These are phyloP conservation scores for Saprolegnia diclina DNA, from an alignment of 352 stramenopile species.

Conservation along the genomic window DNA sequence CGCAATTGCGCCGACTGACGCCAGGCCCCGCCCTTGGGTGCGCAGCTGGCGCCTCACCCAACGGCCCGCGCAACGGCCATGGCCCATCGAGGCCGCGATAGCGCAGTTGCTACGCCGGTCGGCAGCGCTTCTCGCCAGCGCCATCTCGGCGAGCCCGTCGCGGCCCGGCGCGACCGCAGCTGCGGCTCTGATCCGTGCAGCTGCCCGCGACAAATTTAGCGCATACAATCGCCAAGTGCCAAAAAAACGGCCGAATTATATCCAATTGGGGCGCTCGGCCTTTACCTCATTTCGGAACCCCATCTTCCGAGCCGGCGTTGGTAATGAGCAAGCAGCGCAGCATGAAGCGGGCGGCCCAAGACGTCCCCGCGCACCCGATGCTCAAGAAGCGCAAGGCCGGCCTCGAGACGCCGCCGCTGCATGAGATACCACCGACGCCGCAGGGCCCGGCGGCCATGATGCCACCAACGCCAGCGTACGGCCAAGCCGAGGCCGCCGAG, in stretches of 20 bases:
- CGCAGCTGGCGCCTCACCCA: too few relatives aligned
- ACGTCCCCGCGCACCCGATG: not conserved
- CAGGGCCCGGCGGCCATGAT: conserved; percentile 69
- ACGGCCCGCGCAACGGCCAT: too few relatives aligned
- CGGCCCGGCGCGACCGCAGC: too few relatives aligned
- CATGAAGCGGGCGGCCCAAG: conserved; percentile 4
- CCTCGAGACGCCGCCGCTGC: not conserved
- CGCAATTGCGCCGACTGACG: too few relatives aligned
- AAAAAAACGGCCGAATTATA: not conserved
- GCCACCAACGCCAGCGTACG: conserved; percentile 77
- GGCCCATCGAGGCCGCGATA: too few relatives aligned
- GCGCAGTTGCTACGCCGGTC: too few relatives aligned
- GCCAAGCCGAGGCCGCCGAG: conserved; percentile 4
- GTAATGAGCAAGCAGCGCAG: conserved; percentile 13
- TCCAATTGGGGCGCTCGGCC: not conserved
- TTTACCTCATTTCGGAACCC: conserved; percentile 1
- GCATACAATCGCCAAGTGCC: not conserved
- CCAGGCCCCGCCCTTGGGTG: too few relatives aligned
- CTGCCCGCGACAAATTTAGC: not conserved
- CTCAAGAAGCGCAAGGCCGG: conserved; percentile 21
- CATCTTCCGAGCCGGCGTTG: conserved; percentile 6
- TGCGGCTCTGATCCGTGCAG: not conserved
- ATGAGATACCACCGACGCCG: conserved; percentile 63
- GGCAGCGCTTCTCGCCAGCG: too few relatives aligned
- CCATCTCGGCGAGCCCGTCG: too few relatives aligned